Evolutionary conservation across 306 rosid species (phyloP).

Genomic region (Begonia fuchsioides): DNA sequence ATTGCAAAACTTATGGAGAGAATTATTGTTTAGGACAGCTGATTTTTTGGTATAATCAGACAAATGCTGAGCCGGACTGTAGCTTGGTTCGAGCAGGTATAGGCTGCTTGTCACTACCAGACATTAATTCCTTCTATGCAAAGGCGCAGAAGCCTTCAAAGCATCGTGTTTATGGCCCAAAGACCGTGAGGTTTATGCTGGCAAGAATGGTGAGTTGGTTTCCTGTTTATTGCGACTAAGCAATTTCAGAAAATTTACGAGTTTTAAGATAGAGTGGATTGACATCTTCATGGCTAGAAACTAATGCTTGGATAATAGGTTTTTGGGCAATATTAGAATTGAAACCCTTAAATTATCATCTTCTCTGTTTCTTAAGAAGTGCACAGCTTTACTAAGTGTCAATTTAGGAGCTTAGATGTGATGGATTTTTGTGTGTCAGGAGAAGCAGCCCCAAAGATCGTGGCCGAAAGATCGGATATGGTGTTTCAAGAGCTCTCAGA

Average conservation of each 20-base stretch:
- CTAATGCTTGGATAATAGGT: too few relatives aligned
- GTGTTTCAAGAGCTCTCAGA: constrained; percentile 59
- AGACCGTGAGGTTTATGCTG: constrained; percentile 75
- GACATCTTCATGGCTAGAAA: too few relatives aligned
- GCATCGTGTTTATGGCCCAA: constrained; percentile 87
- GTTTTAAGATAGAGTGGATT: too few relatives aligned
- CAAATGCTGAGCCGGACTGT: constrained; percentile 65
- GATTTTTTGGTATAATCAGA: constrained; percentile 91
- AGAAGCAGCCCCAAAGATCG: constrained; percentile 77
- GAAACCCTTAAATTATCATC: too few relatives aligned
- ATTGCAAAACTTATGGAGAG: constrained; percentile 71
- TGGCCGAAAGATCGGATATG: constrained; percentile 97
- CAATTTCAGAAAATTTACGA: too few relatives aligned
- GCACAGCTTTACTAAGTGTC: too few relatives aligned
- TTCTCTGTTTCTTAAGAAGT: too few relatives aligned
- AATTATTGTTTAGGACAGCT: constrained; percentile 97
- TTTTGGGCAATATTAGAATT: too few relatives aligned
- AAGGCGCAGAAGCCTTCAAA: constrained; percentile 71
- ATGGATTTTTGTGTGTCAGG: constrained; percentile 25
- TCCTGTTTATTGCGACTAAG: too few relatives aligned
- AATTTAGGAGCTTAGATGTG: too few relatives aligned
- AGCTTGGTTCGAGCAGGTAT: constrained; percentile 54
- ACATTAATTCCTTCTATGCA: constrained; percentile 75
- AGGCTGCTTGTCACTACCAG: constrained; percentile 89
- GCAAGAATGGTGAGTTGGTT: constrained; percentile 79